These are phyloP conservation scores for Ceratobasidium sp. DNA, from an alignment of 1,284 basidiomycete genomes.

Conservation along the genomic window DNA sequence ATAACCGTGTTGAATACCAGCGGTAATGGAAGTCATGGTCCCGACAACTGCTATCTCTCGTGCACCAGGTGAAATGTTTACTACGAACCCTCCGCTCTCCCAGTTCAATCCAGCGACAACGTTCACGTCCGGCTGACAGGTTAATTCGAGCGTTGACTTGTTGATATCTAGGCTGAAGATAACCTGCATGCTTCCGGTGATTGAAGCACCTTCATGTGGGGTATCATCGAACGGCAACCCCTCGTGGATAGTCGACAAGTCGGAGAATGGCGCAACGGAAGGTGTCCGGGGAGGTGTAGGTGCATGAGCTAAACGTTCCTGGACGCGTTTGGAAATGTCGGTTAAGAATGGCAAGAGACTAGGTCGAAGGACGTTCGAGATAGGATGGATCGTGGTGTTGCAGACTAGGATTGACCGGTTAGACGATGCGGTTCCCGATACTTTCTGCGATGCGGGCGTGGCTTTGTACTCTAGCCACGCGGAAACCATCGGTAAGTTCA, in stretches of 20 bases:
- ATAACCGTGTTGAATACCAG: constrained; percentile 81
- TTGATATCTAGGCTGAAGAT: constrained; percentile 89
- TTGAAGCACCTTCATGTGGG: constrained; percentile 25
- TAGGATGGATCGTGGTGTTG: constrained; percentile 83
- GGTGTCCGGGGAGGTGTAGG: constrained; percentile 41
- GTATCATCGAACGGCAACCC: constrained; percentile 38
- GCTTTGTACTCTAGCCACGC: constrained; percentile 84
- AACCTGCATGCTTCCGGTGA: constrained; percentile 59
- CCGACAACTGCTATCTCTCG: constrained; percentile 75
- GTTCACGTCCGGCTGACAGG: constrained; percentile 87
- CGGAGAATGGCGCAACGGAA: constrained; percentile 44
- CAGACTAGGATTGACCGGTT: constrained; percentile 70
- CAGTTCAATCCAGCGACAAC: constrained; percentile 85
- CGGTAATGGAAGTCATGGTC: constrained; percentile 76
- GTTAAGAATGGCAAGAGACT: constrained; percentile 83
- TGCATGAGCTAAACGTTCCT: constrained; percentile 63
- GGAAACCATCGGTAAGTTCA: constrained; percentile 74
- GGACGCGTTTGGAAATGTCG: constrained; percentile 69
- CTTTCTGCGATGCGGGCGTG: constrained; percentile 51
- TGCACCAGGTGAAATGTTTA: constrained; percentile 75
- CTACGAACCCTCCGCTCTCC: constrained; percentile 88
- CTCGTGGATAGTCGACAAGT: constrained; percentile 42
- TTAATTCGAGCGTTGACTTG: constrained; percentile 80
- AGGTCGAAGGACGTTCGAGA: constrained; percentile 81
- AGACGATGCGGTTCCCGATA: constrained; percentile 47